Percentiles rank a stretch among this genome's conserved stretches.
phyloP scores from a whole-genome alignment of 2,329 filamentous ascomycete species.

The Trichoderma arundinaceum region DNA sequence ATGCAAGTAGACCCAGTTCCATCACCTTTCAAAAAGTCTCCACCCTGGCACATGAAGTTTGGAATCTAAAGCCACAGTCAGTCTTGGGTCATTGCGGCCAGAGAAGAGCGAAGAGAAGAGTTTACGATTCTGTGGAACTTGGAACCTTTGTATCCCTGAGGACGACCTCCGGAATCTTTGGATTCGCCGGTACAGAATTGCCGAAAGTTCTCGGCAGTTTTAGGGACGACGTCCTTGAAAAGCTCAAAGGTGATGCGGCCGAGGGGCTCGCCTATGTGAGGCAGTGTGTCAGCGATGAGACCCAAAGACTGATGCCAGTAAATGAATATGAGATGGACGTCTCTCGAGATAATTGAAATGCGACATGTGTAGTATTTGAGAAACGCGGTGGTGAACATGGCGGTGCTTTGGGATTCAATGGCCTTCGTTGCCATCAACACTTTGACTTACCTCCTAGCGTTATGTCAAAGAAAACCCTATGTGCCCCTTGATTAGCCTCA shows the following conservation, averaged over 20 bases:
- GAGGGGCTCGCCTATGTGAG: slow-evolving; percentile 74
- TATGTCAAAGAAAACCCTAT: slow-evolving; percentile 75
- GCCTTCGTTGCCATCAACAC: not conserved
- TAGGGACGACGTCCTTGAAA: slow-evolving; percentile 81
- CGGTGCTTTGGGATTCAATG: not conserved
- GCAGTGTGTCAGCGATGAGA: slow-evolving; percentile 6
- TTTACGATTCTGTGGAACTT: slow-evolving; percentile 92
- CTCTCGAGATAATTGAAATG: too few species aligned
- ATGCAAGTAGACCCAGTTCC: slow-evolving; percentile 88
- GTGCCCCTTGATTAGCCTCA: not conserved
- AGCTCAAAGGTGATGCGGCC: slow-evolving; percentile 91
- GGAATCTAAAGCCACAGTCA: slow-evolving; percentile 67
- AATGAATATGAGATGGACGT: not conserved
- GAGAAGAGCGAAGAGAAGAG: slow-evolving; percentile 33
- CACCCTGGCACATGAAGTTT: slow-evolving; percentile 97
- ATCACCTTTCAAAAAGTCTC: slow-evolving; percentile 92
- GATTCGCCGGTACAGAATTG: slow-evolving; percentile 96
- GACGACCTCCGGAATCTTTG: slow-evolving; percentile 75
- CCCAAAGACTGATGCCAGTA: not conserved
- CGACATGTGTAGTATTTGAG: not conserved
- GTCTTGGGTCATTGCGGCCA: not conserved
- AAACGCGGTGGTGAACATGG: not conserved
- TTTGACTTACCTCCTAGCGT: slow-evolving; percentile 71
- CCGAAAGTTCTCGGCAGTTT: slow-evolving; percentile 94
- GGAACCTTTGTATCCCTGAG: slow-evolving; percentile 92